Conservation (phyloP, 768 basidiomycete genomes). For the Leucocoprinus birnbaumii region DNA sequence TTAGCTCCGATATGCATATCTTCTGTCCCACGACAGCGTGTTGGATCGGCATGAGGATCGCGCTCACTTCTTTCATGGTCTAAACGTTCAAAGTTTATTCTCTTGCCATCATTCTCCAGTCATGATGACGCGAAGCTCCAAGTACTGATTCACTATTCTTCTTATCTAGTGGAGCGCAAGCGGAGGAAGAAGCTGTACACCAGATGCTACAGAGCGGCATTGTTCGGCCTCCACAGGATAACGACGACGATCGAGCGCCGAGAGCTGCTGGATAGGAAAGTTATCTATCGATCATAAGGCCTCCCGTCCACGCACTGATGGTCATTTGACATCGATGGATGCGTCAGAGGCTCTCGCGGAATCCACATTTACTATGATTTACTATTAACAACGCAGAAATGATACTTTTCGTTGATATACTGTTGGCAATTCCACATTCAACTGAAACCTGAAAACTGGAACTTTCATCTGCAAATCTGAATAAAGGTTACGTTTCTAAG, state of each 20-base stretch:
- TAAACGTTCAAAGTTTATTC: neutral
- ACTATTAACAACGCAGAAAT: too few relatives aligned
- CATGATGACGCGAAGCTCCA: neutral
- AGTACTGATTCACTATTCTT: neutral
- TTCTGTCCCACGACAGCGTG: neutral
- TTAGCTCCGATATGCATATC: too few relatives aligned
- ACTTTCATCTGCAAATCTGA: too few relatives aligned
- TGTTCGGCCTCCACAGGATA: slow-evolving; percentile 42
- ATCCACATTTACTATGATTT: too few relatives aligned
- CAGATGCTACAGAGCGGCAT: slow-evolving; percentile 59
- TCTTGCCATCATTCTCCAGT: neutral
- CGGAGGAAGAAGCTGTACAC: slow-evolving; percentile 43
- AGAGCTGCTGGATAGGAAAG: slow-evolving; percentile 19
- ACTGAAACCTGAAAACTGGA: too few relatives aligned
- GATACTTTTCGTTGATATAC: too few relatives aligned
- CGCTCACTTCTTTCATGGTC: neutral
- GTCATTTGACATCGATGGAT: too few relatives aligned
- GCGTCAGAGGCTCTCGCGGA: too few relatives aligned
- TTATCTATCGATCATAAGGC: neutral
- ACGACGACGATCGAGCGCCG: slow-evolving; percentile 17
- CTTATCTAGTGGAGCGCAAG: slow-evolving; percentile 41
- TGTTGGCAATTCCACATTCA: too few relatives aligned
- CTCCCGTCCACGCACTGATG: too few relatives aligned
- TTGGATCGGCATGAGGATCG: neutral
- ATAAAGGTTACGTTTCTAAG: too few relatives aligned